Conservation (phyloP, 2,329 filamentous ascomycete species). For the Colletotrichum camelliae region DNA sequence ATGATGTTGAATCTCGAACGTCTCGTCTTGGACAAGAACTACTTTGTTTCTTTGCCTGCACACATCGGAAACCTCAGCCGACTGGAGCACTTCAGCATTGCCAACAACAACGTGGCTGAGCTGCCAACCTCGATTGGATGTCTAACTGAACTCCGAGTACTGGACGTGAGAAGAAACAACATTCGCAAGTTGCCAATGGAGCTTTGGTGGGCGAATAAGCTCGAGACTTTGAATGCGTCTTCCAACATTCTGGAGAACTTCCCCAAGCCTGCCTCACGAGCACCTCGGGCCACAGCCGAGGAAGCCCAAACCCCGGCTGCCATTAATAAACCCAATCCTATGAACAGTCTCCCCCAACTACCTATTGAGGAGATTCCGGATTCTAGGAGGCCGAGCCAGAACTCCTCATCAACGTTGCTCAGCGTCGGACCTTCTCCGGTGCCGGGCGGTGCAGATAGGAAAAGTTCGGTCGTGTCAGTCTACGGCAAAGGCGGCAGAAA, state of each 20-base stretch:
- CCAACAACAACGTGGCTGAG: slow-evolving; percentile 85
- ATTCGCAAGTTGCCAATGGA: slow-evolving; percentile 87
- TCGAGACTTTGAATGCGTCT: slow-evolving; percentile 93
- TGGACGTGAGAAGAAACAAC: slow-evolving; percentile 95
- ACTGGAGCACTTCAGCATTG: slow-evolving; percentile 91
- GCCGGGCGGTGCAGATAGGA: slow-evolving; percentile 65
- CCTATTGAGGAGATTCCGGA: slow-evolving; percentile 81
- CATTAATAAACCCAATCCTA: slow-evolving; percentile 42
- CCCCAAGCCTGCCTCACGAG: slow-evolving; percentile 80
- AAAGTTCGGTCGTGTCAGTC: slow-evolving; percentile 84
- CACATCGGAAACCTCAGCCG: slow-evolving; percentile 84
- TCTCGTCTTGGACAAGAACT: slow-evolving; percentile 91
- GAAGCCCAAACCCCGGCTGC: slow-evolving; percentile 37
- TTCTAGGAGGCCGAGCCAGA: slow-evolving; percentile 80
- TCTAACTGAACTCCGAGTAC: slow-evolving; percentile 79
- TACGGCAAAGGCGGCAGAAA: slow-evolving; percentile 83
- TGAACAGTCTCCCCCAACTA: slow-evolving; percentile 56
- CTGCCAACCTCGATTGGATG: slow-evolving; percentile 89
- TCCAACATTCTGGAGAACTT: slow-evolving; percentile 93
- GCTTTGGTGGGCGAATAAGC: slow-evolving; percentile 91
- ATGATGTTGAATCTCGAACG: slow-evolving; percentile 88
- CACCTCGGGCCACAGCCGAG: slow-evolving; percentile 65
- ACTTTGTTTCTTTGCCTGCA: slow-evolving; percentile 87
- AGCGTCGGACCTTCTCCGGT: slow-evolving; percentile 79
- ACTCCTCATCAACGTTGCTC: slow-evolving; percentile 72